Evolutionary conservation across 2,329 filamentous ascomycete species (phyloP).

Genomic region (Apiospora koreana): DNA sequence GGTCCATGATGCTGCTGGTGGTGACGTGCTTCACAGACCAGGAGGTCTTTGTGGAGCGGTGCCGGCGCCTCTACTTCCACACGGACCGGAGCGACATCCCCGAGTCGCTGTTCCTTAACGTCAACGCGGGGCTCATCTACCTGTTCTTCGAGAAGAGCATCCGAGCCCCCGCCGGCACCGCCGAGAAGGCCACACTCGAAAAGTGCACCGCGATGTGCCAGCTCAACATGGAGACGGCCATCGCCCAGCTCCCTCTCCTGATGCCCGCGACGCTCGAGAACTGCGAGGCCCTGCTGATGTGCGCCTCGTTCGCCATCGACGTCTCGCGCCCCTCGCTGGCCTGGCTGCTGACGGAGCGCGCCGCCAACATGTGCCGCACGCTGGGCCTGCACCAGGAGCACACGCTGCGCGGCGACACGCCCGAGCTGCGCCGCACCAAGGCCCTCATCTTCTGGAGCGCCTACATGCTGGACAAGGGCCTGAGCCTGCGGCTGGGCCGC

Average conservation of each 20-base stretch:
- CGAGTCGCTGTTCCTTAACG: constrained; percentile 48
- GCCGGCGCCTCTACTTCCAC: constrained; percentile 51
- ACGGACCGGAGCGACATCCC: constrained; percentile 47
- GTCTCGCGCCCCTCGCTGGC: constrained; percentile 31
- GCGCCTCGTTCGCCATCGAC: constrained; percentile 31
- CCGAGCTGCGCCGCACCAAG: constrained; percentile 32
- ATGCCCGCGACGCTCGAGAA: constrained; percentile 49
- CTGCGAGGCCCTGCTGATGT: constrained; percentile 49
- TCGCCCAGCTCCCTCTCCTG: constrained; percentile 43
- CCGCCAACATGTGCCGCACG: constrained; percentile 35
- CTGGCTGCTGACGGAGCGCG: constrained; percentile 31
- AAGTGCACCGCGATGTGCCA: constrained; percentile 30
- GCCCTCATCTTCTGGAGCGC: constrained; percentile 56
- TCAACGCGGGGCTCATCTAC: constrained; percentile 32
- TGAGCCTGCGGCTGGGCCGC: constrained; percentile 56
- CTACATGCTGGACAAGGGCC: constrained; percentile 56
- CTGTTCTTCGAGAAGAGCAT: constrained; percentile 34
- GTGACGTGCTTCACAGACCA: constrained; percentile 51
- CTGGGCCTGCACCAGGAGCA: constrained; percentile 33
- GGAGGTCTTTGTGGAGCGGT: constrained; percentile 51
- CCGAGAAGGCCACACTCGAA: constrained; percentile 27
- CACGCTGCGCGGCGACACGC: constrained; percentile 2
- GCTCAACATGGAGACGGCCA: constrained; percentile 32
- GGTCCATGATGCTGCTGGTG: constrained; percentile 51
- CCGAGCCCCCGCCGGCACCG: constrained; percentile 19